A percentile compares a stretch with the other conserved stretches of the same genome.
phyloP scores from a whole-genome alignment of 306 rosid species.

The Sindora glabra region DNA sequence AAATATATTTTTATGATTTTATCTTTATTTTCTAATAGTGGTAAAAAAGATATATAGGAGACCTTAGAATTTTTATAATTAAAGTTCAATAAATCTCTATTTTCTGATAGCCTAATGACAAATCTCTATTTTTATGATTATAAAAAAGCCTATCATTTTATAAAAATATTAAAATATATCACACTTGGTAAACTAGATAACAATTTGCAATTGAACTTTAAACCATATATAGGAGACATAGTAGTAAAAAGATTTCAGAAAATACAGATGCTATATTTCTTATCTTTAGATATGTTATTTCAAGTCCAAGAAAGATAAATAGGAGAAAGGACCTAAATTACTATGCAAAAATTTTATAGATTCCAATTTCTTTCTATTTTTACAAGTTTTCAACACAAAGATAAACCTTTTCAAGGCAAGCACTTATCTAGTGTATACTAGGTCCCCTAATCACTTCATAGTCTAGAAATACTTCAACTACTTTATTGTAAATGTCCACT shows the following conservation, averaged over 20 bases:
- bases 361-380: too few relatives aligned
- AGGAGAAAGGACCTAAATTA: not conserved
- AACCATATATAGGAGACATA: not conserved
- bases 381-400: not conserved
- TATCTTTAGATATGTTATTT: not conserved
- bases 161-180: too few relatives aligned
- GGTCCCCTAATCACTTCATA: conserved; percentile 94
- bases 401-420: conserved; percentile 91
- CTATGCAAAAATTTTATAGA: too few relatives aligned
- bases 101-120: too few relatives aligned
- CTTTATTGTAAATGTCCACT: conserved; percentile 53
- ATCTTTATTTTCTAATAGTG: too few relatives aligned
- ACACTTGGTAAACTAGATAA: conserved; percentile 2
- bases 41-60: too few relatives aligned
- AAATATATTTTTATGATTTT: too few relatives aligned
- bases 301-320: not conserved
- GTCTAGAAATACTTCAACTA: conserved; percentile 81
- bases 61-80: too few relatives aligned
- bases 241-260: not conserved
- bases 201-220: not conserved
- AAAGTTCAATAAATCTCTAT: too few relatives aligned
- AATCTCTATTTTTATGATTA: too few relatives aligned
- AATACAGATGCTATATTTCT: not conserved
- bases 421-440: conserved; percentile 77
- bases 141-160: too few relatives aligned